Conservation (phyloP, 2,329 filamentous ascomycete species). For the Arachnopeziza araneosa region DNA sequence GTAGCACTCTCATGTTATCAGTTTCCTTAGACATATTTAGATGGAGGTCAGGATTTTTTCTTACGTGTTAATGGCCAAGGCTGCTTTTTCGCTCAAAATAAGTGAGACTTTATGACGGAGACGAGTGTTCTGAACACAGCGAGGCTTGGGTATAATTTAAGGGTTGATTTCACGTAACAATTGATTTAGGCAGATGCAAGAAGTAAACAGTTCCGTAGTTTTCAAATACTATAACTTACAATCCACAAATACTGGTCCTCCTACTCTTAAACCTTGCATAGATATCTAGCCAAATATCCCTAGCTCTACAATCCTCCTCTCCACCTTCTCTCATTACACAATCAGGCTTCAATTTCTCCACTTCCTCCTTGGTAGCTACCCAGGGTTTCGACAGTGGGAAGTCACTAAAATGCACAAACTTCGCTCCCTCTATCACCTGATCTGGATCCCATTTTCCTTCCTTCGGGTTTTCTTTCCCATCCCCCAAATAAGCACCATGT, state of each 20-base stretch:
- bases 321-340: not conserved
- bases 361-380: slow-evolving; percentile 32
- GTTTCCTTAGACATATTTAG: too few relatives aligned
- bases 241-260: slow-evolving; percentile 3
- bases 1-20: too few relatives aligned
- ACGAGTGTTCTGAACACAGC: too few relatives aligned
- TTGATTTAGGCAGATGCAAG: too few relatives aligned
- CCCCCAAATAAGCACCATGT: slow-evolving; percentile 43
- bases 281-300: slow-evolving; percentile 23
- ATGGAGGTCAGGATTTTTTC: too few relatives aligned
- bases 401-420: slow-evolving; percentile 55
- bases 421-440: slow-evolving; percentile 43
- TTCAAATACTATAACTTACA: not conserved
- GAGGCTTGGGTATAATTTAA: too few relatives aligned
- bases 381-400: slow-evolving; percentile 56
- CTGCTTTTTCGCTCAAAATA: too few relatives aligned
- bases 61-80: too few relatives aligned
- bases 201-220: not conserved
- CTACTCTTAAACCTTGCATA: slow-evolving; percentile 24
- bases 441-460: slow-evolving; percentile 47
- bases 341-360: slow-evolving; percentile 10
- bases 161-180: too few relatives aligned
- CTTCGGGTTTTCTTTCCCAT: slow-evolving; percentile 20
- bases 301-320: slow-evolving; percentile 20
- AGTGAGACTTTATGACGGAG: too few relatives aligned